Conservation (phyloP, 192 early-diverging fungal genomes). For the Dispira parvispora region DNA sequence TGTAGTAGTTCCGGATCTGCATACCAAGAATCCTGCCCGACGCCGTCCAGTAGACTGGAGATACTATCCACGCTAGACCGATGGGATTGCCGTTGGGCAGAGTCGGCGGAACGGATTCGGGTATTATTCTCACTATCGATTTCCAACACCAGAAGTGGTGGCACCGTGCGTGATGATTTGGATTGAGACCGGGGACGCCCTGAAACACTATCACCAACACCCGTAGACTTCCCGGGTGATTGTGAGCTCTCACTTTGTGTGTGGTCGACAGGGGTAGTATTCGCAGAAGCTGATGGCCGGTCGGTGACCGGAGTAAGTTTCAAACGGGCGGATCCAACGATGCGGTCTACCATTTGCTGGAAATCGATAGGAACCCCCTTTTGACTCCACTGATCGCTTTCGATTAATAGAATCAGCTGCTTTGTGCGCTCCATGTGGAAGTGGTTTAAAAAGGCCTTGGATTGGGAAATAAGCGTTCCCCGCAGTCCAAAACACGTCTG, state of each 20-base stretch:
- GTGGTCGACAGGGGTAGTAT: background rate
- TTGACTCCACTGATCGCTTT: conserved; percentile 94
- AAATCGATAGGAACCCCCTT: conserved; percentile 89
- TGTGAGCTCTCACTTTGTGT: background rate
- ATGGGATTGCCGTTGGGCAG: background rate
- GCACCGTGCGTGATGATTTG: background rate
- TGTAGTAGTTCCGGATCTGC: conserved; percentile 1
- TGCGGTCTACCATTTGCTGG: conserved; percentile 63
- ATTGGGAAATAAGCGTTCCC: conserved; percentile 74
- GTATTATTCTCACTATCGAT: background rate
- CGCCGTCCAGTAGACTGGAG: conserved; percentile 1
- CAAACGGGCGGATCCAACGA: conserved; percentile 32
- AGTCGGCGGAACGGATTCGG: too few relatives aligned
- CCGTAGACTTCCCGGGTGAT: too few relatives aligned
- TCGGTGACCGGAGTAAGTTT: background rate
- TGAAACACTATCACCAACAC: too few relatives aligned
- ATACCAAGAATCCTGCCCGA: background rate
- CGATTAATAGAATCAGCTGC: conserved; percentile 72
- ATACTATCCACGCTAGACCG: conserved; percentile 6
- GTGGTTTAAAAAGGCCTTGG: conserved; percentile 76
- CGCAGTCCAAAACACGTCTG: conserved; percentile 83
- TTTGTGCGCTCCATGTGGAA: conserved; percentile 89
- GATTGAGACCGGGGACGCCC: background rate
- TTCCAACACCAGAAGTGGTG: conserved; percentile 3
- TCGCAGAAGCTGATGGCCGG: background rate